A percentile compares a stretch with the other conserved stretches of the same genome.
phyloP scores from a whole-genome alignment of 768 basidiomycete genomes.

The Rubroboletus pulcherrimus region DNA sequence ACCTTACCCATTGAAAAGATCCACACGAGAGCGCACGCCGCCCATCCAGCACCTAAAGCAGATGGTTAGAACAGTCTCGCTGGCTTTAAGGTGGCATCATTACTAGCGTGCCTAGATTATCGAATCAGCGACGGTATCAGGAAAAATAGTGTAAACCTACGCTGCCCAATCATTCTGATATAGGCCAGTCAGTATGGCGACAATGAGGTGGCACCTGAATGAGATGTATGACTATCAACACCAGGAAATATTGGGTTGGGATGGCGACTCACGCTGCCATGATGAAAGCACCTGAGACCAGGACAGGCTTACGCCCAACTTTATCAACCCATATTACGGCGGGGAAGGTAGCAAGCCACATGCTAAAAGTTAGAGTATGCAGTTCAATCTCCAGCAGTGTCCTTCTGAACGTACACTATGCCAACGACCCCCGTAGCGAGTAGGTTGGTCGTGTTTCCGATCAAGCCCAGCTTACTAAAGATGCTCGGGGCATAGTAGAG shows the following conservation, averaged over 20 bases:
- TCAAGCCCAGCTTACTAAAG: constrained; percentile 57
- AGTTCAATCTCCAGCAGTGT: background rate
- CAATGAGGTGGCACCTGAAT: constrained; percentile 63
- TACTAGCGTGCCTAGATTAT: constrained; percentile 2
- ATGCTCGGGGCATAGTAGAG: constrained; percentile 76
- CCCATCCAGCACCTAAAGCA: constrained; percentile 62
- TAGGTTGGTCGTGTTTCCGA: constrained; percentile 55
- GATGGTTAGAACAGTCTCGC: background rate
- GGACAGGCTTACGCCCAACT: constrained; percentile 67
- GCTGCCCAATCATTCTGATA: constrained; percentile 52
- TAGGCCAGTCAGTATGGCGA: constrained; percentile 61
- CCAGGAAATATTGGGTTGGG: constrained; percentile 8
- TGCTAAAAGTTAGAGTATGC: constrained; percentile 33
- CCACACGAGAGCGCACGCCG: constrained; percentile 67
- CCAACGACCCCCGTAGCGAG: constrained; percentile 73
- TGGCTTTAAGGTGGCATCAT: background rate
- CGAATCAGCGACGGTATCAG: background rate
- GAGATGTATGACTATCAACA: constrained; percentile 11
- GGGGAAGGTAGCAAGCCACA: constrained; percentile 76
- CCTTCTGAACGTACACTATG: constrained; percentile 51
- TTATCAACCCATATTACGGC: constrained; percentile 81
- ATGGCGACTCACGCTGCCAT: constrained; percentile 54
- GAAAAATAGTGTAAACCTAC: constrained; percentile 30
- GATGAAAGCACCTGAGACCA: constrained; percentile 68
- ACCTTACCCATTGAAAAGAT: constrained; percentile 61